These are phyloP conservation scores for Phyllachora maydis DNA, from an alignment of 2,329 filamentous ascomycete species.

Conservation along the genomic window DNA sequence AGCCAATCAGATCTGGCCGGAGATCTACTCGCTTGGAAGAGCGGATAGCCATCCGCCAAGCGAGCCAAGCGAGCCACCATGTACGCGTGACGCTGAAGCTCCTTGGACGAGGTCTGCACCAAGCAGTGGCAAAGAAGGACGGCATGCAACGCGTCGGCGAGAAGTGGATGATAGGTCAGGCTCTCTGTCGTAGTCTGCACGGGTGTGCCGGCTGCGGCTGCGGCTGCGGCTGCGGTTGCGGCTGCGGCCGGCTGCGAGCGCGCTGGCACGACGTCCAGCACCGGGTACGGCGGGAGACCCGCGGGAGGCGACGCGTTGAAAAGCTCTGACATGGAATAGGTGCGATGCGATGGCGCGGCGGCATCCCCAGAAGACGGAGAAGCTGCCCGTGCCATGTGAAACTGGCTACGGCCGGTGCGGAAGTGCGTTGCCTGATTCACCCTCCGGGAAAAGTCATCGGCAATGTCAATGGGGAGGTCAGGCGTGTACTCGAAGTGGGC, in stretches of 20 bases:
- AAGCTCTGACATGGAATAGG: constrained; percentile 34
- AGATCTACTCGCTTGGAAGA: constrained; percentile 54
- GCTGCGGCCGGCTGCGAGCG: constrained; percentile 8
- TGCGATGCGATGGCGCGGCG: constrained; percentile 12
- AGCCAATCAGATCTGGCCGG: constrained; percentile 64
- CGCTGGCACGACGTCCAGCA: constrained; percentile 12
- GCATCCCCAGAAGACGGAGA: constrained; percentile 1
- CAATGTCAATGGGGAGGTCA: constrained; percentile 37
- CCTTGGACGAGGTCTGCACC: constrained; percentile 56
- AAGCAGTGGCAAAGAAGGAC: constrained; percentile 63
- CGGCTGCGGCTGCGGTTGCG: not conserved
- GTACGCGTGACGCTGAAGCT: constrained; percentile 59
- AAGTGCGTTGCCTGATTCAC: constrained; percentile 34
- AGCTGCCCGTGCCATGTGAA: constrained; percentile 3
- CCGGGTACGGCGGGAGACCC: constrained; percentile 47
- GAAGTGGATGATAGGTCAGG: constrained; percentile 62
- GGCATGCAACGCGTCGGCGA: constrained; percentile 61
- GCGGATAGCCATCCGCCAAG: constrained; percentile 59
- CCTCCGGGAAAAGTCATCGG: constrained; percentile 33
- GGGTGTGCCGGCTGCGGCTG: constrained; percentile 8
- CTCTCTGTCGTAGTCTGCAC: constrained; percentile 28
- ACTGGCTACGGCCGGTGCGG: too few species aligned
- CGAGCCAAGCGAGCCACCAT: constrained; percentile 60
- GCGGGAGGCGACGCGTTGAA: constrained; percentile 48
- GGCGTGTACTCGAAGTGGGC: constrained; percentile 63